Conservation (phyloP, 345 rosid genomes). For the Brassica incana region DNA sequence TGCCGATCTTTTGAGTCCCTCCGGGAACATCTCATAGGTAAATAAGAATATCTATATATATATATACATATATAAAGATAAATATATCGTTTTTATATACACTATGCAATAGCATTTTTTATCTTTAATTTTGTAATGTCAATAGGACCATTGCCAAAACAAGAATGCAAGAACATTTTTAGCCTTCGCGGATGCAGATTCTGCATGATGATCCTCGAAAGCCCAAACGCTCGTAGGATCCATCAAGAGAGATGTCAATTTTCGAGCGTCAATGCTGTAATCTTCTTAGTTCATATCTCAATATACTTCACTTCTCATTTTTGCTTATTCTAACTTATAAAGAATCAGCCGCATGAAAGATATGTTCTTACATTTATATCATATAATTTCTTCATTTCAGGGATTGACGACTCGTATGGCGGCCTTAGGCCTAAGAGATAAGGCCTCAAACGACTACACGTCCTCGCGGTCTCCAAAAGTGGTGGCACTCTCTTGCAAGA, state of each 20-base stretch:
- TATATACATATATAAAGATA: not conserved
- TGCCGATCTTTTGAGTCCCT: conserved; percentile 92
- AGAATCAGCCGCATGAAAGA: not conserved
- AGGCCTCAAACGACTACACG: conserved; percentile 47
- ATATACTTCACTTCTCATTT: not conserved
- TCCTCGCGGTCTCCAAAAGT: conserved; percentile 50
- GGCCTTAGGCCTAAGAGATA: conserved; percentile 66
- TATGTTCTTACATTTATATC: not conserved
- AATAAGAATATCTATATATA: not conserved
- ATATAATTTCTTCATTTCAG: conserved; percentile 33
- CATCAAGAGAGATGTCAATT: conserved; percentile 84
- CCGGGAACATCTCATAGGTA: conserved; percentile 89
- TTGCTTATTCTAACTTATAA: not conserved
- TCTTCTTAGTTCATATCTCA: not conserved
- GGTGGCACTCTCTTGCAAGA: conserved; percentile 84
- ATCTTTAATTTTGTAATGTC: not conserved
- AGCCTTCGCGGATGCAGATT: conserved; percentile 70
- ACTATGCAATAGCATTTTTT: not conserved
- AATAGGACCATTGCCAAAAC: conserved; percentile 84
- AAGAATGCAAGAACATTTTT: conserved; percentile 81
- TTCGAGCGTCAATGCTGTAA: conserved; percentile 43
- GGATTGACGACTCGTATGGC: conserved; percentile 59
- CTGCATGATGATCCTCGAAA: conserved; percentile 66
- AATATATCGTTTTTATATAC: not conserved
- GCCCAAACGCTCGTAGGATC: conserved; percentile 55